Conservation (phyloP, 108 stramenopile genomes). For the Craspedostauros australis region DNA sequence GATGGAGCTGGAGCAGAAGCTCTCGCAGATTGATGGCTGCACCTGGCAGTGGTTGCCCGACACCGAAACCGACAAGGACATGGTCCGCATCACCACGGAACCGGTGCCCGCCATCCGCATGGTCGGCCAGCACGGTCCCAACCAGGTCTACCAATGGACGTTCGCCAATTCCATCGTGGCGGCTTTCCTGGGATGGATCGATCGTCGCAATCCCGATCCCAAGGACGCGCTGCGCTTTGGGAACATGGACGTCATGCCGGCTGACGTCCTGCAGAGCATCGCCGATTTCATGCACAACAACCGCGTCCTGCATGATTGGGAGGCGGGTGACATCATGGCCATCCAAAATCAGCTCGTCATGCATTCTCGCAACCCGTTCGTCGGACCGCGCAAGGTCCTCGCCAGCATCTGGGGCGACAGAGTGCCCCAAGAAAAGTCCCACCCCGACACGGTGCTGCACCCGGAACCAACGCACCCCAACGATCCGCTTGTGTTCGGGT, state of each 20-base stretch:
- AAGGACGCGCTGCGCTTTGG: constrained; percentile 64
- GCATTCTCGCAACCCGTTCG: constrained; percentile 73
- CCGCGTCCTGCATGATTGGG: constrained; percentile 65
- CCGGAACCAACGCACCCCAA: not conserved
- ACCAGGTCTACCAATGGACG: constrained; percentile 49
- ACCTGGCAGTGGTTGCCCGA: constrained; percentile 66
- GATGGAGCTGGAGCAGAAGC: constrained; percentile 43
- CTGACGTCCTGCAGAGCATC: constrained; percentile 42
- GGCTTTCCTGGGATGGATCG: constrained; percentile 76
- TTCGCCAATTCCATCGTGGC: constrained; percentile 68
- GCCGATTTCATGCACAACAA: constrained; percentile 59
- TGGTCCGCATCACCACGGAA: constrained; percentile 52
- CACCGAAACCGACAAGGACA: no score
- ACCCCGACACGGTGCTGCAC: not conserved
- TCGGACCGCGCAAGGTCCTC: constrained; percentile 46
- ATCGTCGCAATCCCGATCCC: constrained; percentile 65
- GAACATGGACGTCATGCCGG: constrained; percentile 57
- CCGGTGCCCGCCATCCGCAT: constrained; percentile 60
- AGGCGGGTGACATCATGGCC: constrained; percentile 66
- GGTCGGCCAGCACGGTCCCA: constrained; percentile 32
- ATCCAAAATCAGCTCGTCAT: constrained; percentile 75
- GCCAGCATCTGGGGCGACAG: constrained; percentile 58
- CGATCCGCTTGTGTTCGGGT: constrained; percentile 77
- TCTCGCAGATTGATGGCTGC: constrained; percentile 45
- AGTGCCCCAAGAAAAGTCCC: no score